Percentiles rank a stretch among this genome's conserved stretches.
phyloP scores from a whole-genome alignment of 345 rosid species.

The Excoecaria cochinchinensis region DNA sequence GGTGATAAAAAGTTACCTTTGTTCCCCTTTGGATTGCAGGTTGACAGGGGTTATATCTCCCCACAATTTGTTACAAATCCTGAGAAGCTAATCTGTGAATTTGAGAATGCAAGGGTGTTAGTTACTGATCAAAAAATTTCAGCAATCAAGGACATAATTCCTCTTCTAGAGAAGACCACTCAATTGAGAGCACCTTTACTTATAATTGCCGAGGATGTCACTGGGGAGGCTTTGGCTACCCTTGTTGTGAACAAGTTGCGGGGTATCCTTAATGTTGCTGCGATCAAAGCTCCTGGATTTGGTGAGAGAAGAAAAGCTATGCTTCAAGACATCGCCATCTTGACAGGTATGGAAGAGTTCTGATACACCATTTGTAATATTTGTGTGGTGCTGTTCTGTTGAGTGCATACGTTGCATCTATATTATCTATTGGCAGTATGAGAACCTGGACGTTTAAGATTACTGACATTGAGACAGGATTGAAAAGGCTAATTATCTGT shows the following conservation, averaged over 20 bases:
- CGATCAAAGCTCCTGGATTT: slow-evolving; percentile 93
- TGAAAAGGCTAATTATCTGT: not conserved
- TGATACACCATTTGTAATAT: not conserved
- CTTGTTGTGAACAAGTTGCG: slow-evolving; percentile 94
- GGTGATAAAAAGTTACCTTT: not conserved
- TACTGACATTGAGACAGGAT: not conserved
- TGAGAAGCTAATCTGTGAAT: slow-evolving; percentile 85
- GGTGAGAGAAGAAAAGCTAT: slow-evolving; percentile 97
- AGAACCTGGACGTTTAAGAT: not conserved
- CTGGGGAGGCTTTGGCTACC: slow-evolving; percentile 95
- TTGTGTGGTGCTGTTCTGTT: not conserved
- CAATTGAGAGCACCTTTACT: slow-evolving; percentile 89
- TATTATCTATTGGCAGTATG: not conserved
- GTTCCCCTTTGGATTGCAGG: slow-evolving; percentile 37
- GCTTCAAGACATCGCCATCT: slow-evolving; percentile 92
- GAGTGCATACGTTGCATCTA: not conserved
- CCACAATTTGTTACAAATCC: slow-evolving; percentile 95
- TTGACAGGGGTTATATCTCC: slow-evolving; percentile 93
- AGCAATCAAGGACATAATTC: slow-evolving; percentile 90
- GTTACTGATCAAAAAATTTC: slow-evolving; percentile 93
- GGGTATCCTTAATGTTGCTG: slow-evolving; percentile 88
- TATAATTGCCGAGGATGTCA: slow-evolving; percentile 91
- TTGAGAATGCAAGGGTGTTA: slow-evolving; percentile 91
- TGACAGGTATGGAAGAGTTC: slow-evolving; percentile 55
- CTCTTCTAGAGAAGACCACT: slow-evolving; percentile 86